These are phyloP conservation scores for Anthracocystis panici-leucophaei DNA, from an alignment of 1,284 basidiomycete genomes.

Conservation along the genomic window DNA sequence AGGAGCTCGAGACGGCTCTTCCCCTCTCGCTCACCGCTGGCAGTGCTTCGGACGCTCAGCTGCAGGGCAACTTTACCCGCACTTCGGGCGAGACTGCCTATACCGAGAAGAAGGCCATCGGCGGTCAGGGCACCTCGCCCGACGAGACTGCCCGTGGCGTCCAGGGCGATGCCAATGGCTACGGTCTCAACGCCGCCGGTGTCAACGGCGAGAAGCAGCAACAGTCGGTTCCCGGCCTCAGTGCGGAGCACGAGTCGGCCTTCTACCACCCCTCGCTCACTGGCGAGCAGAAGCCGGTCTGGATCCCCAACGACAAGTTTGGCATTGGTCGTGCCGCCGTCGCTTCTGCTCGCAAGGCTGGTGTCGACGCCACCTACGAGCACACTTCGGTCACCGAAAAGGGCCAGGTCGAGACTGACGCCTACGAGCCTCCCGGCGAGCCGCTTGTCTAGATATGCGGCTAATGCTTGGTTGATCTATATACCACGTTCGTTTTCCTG, in stretches of 20 bases:
- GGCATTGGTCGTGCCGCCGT: constrained; percentile 64
- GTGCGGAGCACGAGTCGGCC: constrained; percentile 43
- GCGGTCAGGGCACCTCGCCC: constrained; percentile 17
- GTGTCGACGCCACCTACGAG: constrained; percentile 59
- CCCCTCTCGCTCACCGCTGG: constrained; percentile 55
- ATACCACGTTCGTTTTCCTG: constrained; percentile 12
- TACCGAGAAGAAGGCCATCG: constrained; percentile 55
- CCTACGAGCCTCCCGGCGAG: constrained; percentile 65
- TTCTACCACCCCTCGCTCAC: constrained; percentile 64
- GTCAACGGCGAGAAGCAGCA: constrained; percentile 17
- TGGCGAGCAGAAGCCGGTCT: constrained; percentile 62
- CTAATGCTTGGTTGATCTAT: background rate
- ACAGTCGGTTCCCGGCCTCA: constrained; percentile 9
- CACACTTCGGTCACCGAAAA: constrained; percentile 65
- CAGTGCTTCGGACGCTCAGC: constrained; percentile 14
- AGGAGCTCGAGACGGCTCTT: constrained; percentile 55
- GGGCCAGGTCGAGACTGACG: constrained; percentile 61
- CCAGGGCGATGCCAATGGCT: constrained; percentile 16
- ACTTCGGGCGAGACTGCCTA: constrained; percentile 46
- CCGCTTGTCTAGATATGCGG: constrained; percentile 38
- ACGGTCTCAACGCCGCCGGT: constrained; percentile 29
- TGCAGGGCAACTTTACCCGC: constrained; percentile 24
- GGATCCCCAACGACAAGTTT: constrained; percentile 67
- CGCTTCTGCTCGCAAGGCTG: constrained; percentile 58
- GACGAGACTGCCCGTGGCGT: constrained; percentile 16